Conservation (phyloP, 2,329 filamentous ascomycete species). For the Penicillium sp. region DNA sequence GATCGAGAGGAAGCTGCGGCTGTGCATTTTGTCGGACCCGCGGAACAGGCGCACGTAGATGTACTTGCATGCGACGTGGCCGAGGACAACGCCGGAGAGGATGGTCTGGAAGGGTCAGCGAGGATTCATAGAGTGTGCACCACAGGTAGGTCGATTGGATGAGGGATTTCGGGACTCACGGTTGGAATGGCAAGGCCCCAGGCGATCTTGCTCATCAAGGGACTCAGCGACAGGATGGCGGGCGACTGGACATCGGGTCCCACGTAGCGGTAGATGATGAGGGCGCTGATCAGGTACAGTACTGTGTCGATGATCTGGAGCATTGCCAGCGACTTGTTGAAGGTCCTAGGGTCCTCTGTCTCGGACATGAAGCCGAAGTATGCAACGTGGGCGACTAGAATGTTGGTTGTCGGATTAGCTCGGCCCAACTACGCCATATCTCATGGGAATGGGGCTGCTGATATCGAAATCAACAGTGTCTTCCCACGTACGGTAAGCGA, state of each 20-base stretch:
- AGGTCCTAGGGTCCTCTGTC: constrained; percentile 59
- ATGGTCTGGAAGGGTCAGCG: constrained; percentile 51
- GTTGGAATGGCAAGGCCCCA: constrained; percentile 68
- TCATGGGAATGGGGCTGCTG: no score
- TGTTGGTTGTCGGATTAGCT: not conserved
- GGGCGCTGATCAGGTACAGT: constrained; percentile 65
- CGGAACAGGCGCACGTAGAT: constrained; percentile 63
- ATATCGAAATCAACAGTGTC: no score
- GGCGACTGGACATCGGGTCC: constrained; percentile 62
- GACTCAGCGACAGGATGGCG: constrained; percentile 61
- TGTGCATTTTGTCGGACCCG: constrained; percentile 54
- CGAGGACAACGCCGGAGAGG: constrained; percentile 67
- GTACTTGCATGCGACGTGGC: constrained; percentile 63
- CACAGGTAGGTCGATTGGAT: not conserved
- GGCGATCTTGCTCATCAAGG: constrained; percentile 59
- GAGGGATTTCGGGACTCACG: constrained; percentile 18
- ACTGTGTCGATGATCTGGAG: constrained; percentile 59
- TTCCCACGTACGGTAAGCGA: constrained; percentile 57
- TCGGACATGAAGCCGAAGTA: constrained; percentile 67
- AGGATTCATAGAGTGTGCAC: not conserved
- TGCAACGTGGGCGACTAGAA: constrained; percentile 55
- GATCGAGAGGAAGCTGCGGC: constrained; percentile 50
- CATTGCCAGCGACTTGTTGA: constrained; percentile 60
- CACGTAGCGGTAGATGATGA: constrained; percentile 65
- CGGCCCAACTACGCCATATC: not conserved